phyloP scores from a whole-genome alignment of 805 yeast genomes.

The Saccharomycopsis sp. region DNA sequence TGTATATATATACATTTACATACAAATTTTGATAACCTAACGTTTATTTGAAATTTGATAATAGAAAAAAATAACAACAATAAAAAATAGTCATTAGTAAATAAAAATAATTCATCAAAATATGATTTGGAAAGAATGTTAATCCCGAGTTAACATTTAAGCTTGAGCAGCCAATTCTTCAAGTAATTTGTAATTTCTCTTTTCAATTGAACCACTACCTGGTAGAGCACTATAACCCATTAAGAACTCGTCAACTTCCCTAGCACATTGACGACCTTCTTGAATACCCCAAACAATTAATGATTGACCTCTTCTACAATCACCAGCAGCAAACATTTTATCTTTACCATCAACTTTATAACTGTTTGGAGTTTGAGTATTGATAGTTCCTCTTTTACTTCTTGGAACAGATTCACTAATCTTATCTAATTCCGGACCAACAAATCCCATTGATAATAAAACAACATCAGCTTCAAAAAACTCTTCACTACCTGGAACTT shows the following conservation, averaged over 20 bases:
- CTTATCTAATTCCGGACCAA: conserved; percentile 87
- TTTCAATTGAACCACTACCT: conserved; percentile 87
- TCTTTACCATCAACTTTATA: conserved; percentile 56
- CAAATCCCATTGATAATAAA: conserved; percentile 91
- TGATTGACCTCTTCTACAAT: conserved; percentile 97
- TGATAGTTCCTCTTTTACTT: conserved; percentile 78
- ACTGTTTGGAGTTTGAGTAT: conserved; percentile 39
- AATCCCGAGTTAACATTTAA: no score
- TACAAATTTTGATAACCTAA: no score
- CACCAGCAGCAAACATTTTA: conserved; percentile 92
- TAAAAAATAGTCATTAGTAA: no score
- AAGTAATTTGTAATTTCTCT: conserved; percentile 66
- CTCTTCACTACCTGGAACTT: conserved; percentile 90
- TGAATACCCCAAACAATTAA: conserved; percentile 99
- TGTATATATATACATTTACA: no score
- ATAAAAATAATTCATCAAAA: no score
- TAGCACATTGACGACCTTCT: conserved; percentile 98
- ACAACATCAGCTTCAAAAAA: conserved; percentile 92
- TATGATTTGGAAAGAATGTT: no score
- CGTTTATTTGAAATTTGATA: no score
- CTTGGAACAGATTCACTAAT: conserved; percentile 43
- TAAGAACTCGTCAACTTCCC: conserved; percentile 76
- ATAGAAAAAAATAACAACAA: no score
- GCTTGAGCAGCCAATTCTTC: conserved; percentile 33
- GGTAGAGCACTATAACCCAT: conserved; percentile 79